Evolutionary conservation across 768 basidiomycete genomes (phyloP), one percentile per base, ranked within the genome.

Genomic region (Tubosaeta sp.): DNA sequence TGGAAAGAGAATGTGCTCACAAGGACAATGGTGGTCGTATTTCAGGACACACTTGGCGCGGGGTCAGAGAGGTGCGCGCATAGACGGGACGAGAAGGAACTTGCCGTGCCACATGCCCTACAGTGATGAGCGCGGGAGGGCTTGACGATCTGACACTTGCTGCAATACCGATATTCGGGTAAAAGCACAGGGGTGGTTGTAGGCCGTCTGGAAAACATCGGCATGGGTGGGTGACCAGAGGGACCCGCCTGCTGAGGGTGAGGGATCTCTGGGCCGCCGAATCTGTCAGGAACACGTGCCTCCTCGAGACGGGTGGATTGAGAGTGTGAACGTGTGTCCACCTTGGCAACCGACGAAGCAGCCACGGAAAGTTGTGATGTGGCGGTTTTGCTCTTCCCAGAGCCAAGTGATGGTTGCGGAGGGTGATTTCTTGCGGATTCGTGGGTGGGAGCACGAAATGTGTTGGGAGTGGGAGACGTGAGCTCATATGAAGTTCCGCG

Each of bases 1-100:
- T 32, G 50, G 43, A 48, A 51, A 29, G 8, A 29, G 26, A 35
- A 39, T 25, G 17, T 6, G 73, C 84, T 57, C 66, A 89, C 88
- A 93, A 46, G 91, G 91, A 70, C 91, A 94, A 63, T 94, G 91
- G 69, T 94, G 91, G 63, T 94, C 91, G 58, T 85, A 93, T 65
- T 82, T 86, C 43, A 94, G 65, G 6, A 93, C 75, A 61, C 91
- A 93, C 86, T 91, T 56, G 14, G 33, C 29, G 16, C 17, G 26
- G 29, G 19, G n/a, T 53, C 25, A 59, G 54, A 38, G 9, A 3
- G 25, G 32, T 25, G 31, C 34, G 6, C 50, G 32, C 12, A 22
- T 6, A 16, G 26, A 10, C 16, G 46, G 51, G 16, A 14, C 14
- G 46, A 52, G 34, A 19, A 47, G 33, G 7, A 7, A 74, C 85